Evolutionary conservation across 164 flowering plant species (phyloP), one percentile per base, ranked within the genome.

Genomic region (Dillenia suffruticosa): DNA sequence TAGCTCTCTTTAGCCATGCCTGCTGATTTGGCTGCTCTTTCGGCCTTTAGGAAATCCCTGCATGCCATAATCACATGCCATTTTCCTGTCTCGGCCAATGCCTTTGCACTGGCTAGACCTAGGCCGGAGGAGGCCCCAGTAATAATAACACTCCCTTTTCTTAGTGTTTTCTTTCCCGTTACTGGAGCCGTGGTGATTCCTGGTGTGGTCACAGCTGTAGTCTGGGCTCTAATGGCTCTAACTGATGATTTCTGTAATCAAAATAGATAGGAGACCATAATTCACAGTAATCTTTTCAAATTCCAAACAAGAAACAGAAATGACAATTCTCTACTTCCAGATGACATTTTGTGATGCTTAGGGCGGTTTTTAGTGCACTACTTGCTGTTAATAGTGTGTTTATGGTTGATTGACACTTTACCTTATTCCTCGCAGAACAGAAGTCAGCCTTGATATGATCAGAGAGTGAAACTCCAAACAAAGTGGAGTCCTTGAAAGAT

Each of bases 91-190:
- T 87, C 94, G 5, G 92, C 91, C 15, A 91, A 70, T 12, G 96
- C 84, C 70, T 91, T 94, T 9, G 99, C 93, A 9, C 97, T 79
- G 63, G 99, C 99, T 24, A 94, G 79, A 24, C 99, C 99, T 45
- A 94, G 62, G 16, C 99, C 99, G 0, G 99, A 94, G 17, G 99
- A 94, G 47, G 99, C 96, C 45, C 99, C 97, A 3, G 99, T 94
- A 59, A 94, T 63, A 12, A 94, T 52, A 10, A 82, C 96, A 70
- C 62, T 81, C 46, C 99, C 97, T 61, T 90, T 83, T 66, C 97
- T 82, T 8, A 94, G 75, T 7, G 97, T 94, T 66, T 94, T 94
- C 83, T 89, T 91, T 32, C 76, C 90, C 12, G 79, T 87, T 10
- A 80, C 66, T 2, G 87, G 46, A 22, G 79, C 59, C 54, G 59